Evolutionary conservation across 257 asterid genomes (phyloP).

Genomic region (Fraxinus pennsylvanica): DNA sequence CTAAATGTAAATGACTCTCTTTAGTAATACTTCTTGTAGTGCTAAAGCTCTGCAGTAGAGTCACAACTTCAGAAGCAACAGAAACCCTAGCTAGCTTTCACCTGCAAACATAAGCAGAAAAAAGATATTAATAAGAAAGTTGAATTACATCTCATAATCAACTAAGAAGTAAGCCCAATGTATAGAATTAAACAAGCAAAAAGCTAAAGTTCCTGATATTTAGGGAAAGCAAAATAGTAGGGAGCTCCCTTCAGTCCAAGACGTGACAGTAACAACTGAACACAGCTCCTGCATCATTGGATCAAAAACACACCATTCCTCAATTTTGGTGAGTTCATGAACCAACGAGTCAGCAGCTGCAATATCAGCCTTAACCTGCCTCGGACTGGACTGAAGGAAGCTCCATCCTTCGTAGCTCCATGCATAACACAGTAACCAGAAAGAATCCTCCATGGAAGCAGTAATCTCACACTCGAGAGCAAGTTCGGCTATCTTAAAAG

Average conservation of each 20-base stretch:
- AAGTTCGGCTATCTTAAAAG: background rate
- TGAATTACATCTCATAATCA: too few relatives aligned
- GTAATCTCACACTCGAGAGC: background rate
- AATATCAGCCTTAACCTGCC: conserved; percentile 51
- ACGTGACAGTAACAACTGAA: conserved; percentile 65
- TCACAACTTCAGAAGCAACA: too few relatives aligned
- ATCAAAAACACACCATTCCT: conserved; percentile 51
- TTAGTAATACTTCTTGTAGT: too few relatives aligned
- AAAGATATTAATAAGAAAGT: too few relatives aligned
- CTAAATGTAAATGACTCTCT: too few relatives aligned
- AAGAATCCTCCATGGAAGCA: background rate
- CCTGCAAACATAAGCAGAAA: too few relatives aligned
- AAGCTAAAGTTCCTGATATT: background rate
- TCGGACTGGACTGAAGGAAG: conserved; percentile 89
- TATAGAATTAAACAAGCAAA: too few relatives aligned
- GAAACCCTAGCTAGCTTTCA: too few relatives aligned
- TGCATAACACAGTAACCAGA: background rate
- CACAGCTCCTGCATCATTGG: conserved; percentile 81
- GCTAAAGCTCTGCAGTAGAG: too few relatives aligned
- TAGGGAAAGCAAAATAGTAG: conserved; percentile 30
- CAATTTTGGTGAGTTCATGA: conserved; percentile 46
- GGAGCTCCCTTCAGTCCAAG: conserved; percentile 99
- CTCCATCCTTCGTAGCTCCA: conserved; percentile 57
- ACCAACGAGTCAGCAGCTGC: conserved; percentile 92
- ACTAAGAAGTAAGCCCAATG: too few relatives aligned